Evolutionary conservation across 2,329 filamentous ascomycete species (phyloP), one percentile per base, ranked within the genome.

Genomic region (Laburnicola sp.): DNA sequence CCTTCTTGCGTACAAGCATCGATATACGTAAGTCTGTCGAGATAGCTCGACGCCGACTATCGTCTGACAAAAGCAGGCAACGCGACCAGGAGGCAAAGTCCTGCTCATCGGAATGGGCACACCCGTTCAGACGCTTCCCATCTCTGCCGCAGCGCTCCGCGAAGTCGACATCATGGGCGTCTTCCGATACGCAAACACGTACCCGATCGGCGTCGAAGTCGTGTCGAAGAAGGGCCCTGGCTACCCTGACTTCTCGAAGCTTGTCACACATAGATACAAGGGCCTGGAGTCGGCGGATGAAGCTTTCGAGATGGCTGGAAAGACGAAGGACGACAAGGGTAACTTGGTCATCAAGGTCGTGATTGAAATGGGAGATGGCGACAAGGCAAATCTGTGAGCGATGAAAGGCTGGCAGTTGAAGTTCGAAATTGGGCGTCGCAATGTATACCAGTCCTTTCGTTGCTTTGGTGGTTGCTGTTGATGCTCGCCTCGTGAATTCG

Each of bases 101-200:
- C 80, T 91, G 69, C 85, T 91, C 69, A 87, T 92, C 23, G 88
- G 88, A 46, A 91, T 91, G 88, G 88, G 88, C 32, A 88, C 83
- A 4, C 87, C 88, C 0, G 82, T 90, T 45, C 87, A 91, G 69
- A 90, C 86, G 0, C 78, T 91, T 1, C 87, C 87, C 1, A 76
- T 92, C 39, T 88, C 85, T 6, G 85, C 86, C 4, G 87, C 87
- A 2, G 86, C 88, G 34, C 76, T 90, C 26, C 82, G 87, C 32
- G 88, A 92, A 73, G 85, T 91, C 37, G 88, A 91, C 66, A 86
- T 91, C 28, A 74, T 90, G n/a, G 87, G 87, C 30, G 85, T 90
- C 27, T 91, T 91, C 74, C 81, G 88, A 41, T 91, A 91, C 61
- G 86, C 86, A 21, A 88, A 90, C 70, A 89, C 87, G 0, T 91